These are phyloP conservation scores for Suhomyces pyralidae DNA, from an alignment of 805 yeast species.

Conservation along the genomic window DNA sequence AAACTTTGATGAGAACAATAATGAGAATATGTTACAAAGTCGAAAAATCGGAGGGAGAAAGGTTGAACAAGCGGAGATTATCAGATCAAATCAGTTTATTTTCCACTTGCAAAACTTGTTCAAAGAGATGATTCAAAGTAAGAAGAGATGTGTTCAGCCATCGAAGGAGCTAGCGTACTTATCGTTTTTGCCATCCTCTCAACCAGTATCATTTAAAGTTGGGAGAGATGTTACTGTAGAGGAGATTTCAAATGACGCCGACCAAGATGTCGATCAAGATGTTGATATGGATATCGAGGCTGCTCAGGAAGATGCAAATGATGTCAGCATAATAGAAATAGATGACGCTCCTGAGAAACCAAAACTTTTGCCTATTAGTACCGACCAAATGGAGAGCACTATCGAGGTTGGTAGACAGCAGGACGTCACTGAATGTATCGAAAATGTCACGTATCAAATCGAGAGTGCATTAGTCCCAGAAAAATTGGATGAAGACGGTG, in stretches of 20 bases:
- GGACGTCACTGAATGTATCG: conserved; percentile 96
- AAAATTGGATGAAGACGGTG: conserved; percentile 62
- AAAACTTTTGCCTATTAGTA: conserved; percentile 36
- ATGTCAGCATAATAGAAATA: neutral
- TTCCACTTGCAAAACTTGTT: conserved; percentile 70
- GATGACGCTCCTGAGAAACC: conserved; percentile 5
- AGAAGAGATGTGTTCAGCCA: conserved; percentile 70
- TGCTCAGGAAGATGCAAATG: neutral
- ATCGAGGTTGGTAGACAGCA: conserved; percentile 88
- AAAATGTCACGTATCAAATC: conserved; percentile 85
- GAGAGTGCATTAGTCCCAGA: conserved; percentile 82
- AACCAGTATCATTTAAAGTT: conserved; percentile 56
- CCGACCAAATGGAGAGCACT: conserved; percentile 70
- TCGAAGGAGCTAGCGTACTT: conserved; percentile 80
- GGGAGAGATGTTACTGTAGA: conserved; percentile 14
- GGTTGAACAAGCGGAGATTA: conserved; percentile 75
- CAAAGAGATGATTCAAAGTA: conserved; percentile 61
- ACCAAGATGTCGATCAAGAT: conserved; percentile 5
- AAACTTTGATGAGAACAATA: conserved; percentile 43
- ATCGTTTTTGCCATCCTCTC: conserved; percentile 73
- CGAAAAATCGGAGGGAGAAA: conserved; percentile 84
- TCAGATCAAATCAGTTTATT: conserved; percentile 79
- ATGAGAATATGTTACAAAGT: conserved; percentile 10
- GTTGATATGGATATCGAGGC: conserved; percentile 5
- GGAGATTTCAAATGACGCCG: conserved; percentile 8